Evolutionary conservation across 116 monocot genomes (phyloP), one percentile per base, ranked within the genome.

Genomic region (Zostera marina): DNA sequence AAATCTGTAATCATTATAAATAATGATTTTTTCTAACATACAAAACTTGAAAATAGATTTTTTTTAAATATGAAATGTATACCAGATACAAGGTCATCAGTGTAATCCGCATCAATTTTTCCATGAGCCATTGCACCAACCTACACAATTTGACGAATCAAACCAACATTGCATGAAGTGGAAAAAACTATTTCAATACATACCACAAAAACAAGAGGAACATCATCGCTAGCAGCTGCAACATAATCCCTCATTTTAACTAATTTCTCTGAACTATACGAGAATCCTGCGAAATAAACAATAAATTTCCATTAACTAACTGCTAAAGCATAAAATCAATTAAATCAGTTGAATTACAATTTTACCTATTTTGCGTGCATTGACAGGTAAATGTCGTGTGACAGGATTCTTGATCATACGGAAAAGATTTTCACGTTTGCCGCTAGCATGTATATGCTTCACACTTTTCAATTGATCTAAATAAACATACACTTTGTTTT

Each of bases 101-200:
- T 65, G 46, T 82, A 73, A 58, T 88, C 88, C n/a, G 70, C 79
- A 41, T 75, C 76, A 22, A 96, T 85, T 69, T 76, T 73, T 54
- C 94, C 94, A 76, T 96, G 94, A 8, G 94, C 81, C 94, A 96
- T 96, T 24, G 89, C 81, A 49, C 94, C 88, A 41, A 96, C 85
- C 94, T 96, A 54, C 39, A 74, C 8, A 68, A 58, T 11, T 48
- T 40, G 40, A 60, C 42, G 52, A 17, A 44, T 52, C 22, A 8
- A 60, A 44, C 1, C 12, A 49, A 42, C 22, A 42, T 42, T 51
- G 24, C 2, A 12, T 66, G 20, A 0, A 24, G 22, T 60, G n/a
- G 21, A 32, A 54, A 22, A 17, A 59, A 17, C 9, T 52, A 5
- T 25, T 8, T 16, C 0, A 14, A 40, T 0, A 46, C 74, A 57